Evolutionary conservation across 495 filamentous ascomycete genomes (phyloP), one percentile per base, ranked within the genome.

Genomic region (Paragyromitra xinjiangensis): DNA sequence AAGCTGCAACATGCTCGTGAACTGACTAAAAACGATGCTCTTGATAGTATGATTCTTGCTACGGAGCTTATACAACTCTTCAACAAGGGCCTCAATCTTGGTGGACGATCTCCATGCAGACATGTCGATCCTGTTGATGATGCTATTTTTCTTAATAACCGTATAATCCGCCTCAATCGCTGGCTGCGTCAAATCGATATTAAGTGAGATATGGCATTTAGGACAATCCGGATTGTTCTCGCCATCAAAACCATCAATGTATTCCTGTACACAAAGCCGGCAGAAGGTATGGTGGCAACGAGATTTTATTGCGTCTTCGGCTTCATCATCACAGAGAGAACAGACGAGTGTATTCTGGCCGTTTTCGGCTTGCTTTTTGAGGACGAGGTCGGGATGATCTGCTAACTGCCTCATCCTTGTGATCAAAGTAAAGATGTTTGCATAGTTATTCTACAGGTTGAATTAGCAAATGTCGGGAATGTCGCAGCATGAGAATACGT

Each of bases 331-430:
- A 81, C 95, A 99, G 79, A 99, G 92, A 82, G 89, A 90, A 84
- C 95, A 98, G 7, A 97, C 93, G 40, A 97, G 85, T 34, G 97
- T 87, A 78, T 97, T 97, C 83, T 97, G 93, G 1, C 94, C 94
- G 58, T 91, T 92, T 77, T 93, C 89, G 12, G 87, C 88, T 75
- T 93, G 88, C 84, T 94, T 97, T 84, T 94, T 95, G 75, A 98
- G 84, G 51, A 98, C 93, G 6, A 98, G 85, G 84, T 98, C 95
- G 1, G 95, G 95, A 83, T 99, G 95, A 80, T 99, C 94, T 0
- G 95, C 93, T 7, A 94, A 92, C 85, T 98, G 95, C 39, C 95
- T 92, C 94, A 98, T 98, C 83, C 96, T 92, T 92, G 97, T 97
- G 81, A 97, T 97, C 51, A 97, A 87, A 59, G 93, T 93, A 69